A percentile compares a stretch with the other conserved stretches of the same genome.
Evolutionary conservation across 176 grass and related monocot species (phyloP).

Genomic region (Oryza australiensis): DNA sequence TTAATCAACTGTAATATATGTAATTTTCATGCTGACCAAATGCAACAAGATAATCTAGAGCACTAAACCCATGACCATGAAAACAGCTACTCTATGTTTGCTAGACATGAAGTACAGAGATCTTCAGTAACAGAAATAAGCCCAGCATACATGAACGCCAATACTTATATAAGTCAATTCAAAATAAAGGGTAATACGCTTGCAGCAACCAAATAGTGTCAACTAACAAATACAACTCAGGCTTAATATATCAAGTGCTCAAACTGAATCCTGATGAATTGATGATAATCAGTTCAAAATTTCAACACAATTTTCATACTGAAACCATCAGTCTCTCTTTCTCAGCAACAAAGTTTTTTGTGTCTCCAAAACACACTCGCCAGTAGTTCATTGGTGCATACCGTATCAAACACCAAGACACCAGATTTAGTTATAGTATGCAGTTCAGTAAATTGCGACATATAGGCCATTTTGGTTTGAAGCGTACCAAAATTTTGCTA

Average conservation of each 20-base stretch:
- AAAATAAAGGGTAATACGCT: not conserved
- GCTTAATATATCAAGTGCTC: not conserved
- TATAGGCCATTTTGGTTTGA: no score
- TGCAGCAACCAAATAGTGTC: not conserved
- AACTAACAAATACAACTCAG: not conserved
- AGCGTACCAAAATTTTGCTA: no score
- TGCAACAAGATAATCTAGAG: conserved; percentile 1
- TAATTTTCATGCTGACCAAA: not conserved
- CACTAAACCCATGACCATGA: not conserved
- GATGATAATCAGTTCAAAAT: not conserved
- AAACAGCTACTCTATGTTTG: not conserved
- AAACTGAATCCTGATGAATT: not conserved
- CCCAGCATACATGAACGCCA: not conserved
- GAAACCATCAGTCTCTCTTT: not conserved
- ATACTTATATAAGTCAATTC: not conserved
- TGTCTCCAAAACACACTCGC: not conserved
- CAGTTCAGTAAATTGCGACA: not conserved
- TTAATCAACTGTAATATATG: not conserved
- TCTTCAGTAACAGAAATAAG: not conserved
- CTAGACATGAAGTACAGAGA: not conserved
- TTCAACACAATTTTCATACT: not conserved
- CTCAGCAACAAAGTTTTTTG: not conserved
- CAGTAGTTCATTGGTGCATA: not conserved
- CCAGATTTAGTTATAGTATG: not conserved
- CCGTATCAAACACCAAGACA: not conserved